A percentile compares a stretch with the other conserved stretches of the same genome.
phyloP scores from a whole-genome alignment of 2,329 filamentous ascomycete genomes.

The Cladosporium sp. region DNA sequence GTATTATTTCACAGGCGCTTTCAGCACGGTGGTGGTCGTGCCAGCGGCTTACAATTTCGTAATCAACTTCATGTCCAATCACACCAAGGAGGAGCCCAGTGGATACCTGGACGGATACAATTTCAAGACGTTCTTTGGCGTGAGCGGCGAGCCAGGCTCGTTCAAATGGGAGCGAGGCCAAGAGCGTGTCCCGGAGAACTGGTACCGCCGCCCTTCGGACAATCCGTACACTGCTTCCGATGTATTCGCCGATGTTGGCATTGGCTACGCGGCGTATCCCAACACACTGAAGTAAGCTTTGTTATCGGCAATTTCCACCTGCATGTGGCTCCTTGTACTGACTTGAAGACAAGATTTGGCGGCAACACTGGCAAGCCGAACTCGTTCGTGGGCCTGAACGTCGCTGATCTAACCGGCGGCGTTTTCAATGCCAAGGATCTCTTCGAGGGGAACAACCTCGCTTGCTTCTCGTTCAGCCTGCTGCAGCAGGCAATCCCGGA shows the following conservation, averaged over 20 bases:
- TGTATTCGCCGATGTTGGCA: background rate
- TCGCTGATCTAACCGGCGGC: constrained; percentile 33
- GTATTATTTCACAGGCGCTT: constrained; percentile 28
- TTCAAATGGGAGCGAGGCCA: constrained; percentile 20
- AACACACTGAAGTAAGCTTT: background rate
- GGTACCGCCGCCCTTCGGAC: constrained; percentile 30
- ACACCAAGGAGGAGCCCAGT: constrained; percentile 18
- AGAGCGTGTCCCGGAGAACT: constrained; percentile 26
- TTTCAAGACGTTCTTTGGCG: constrained; percentile 22
- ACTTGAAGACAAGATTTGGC: constrained; percentile 20
- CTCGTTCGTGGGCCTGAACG: constrained; percentile 32
- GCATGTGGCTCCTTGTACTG: background rate
- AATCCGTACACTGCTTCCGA: constrained; percentile 20
- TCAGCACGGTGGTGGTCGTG: constrained; percentile 21
- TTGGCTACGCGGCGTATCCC: constrained; percentile 1
- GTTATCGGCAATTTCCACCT: background rate
- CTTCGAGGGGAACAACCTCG: constrained; percentile 30
- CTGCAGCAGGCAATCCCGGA: constrained; percentile 31
- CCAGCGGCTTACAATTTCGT: constrained; percentile 25
- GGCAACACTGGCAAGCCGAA: constrained; percentile 32
- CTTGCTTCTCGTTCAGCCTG: constrained; percentile 33
- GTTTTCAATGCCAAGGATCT: constrained; percentile 35
- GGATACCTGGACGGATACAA: constrained; percentile 19
- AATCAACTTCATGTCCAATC: constrained; percentile 27
- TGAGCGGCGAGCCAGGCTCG: constrained; percentile 20